Base-by-base conservation (phyloP, 805 yeast genomes). In the Spathaspora boniae region DNA sequence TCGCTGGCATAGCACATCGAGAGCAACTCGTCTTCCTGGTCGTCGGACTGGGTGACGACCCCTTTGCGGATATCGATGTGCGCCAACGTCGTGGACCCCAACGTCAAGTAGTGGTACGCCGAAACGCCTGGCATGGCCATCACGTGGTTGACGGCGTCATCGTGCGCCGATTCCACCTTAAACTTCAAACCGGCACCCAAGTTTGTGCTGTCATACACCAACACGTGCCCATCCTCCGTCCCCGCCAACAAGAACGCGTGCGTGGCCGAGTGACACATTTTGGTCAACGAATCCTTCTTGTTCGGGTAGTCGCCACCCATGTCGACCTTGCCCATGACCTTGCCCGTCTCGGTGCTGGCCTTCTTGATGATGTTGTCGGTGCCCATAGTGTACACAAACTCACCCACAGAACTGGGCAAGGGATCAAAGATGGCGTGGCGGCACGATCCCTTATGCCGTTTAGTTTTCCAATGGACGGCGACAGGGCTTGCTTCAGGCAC, bases 11-110 rank as follows among this genome's bases (percentile, higher is more conserved):
- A 78, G 25, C 85, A 65, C 48, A 86, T 82, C 37, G 88, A 71
- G 28, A 91, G 60, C n/a, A 91, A 61, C 53, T 91, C 98, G 51
- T 91, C 98, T 46, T 84, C 96, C 61, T 91, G 98, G 53, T 87
- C 89, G 43, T 89, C 98, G 24, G 89, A 80, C 26, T 72, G 72
- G 3, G 74, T 60, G 1, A 82, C 56, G 2, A 79, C 70, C 4
- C 84, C 85, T 47, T 82, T 85, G 31, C 96, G 65, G 3, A 82
- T 68, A 56, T 91, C 97, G 49, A 89, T 70, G 40, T 81, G 82
- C 1, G 87, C 73, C 28, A 91, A 62, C 0, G 89, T 82, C 3
- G 95, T 85, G 8, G 91, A 81, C 1, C 96, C 97, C 18, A 83
- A 68, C 0, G 93, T 76, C 16, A 88, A 68, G 48, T 78, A 86